Base-by-base conservation (phyloP, 1,284 basidiomycete genomes). In the Trametes hirsuta region DNA sequence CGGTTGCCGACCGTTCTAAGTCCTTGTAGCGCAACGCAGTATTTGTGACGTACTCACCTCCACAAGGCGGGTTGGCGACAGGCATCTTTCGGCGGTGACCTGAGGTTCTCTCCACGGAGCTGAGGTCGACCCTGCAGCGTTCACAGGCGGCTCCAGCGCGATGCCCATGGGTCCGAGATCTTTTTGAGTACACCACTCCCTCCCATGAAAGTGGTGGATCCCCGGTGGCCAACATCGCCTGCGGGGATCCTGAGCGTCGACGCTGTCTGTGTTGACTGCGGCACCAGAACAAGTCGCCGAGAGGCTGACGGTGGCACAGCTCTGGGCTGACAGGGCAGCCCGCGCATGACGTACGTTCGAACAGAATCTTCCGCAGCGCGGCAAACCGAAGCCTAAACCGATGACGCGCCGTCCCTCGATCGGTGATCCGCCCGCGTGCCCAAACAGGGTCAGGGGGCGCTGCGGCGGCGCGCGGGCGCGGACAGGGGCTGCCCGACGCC, bases 241-340 rank as follows among this genome's bases (percentile, higher is more conserved):
- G 18, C 18, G 18, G 18, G 18, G 18, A 18, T 18, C 18, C 18
- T 18, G 18, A 18, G 18, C 18, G 18, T 18, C 18, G 18, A 18
- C 15, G 24, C 15, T 30, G 45, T 24, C 24, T 15, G 45, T 12
- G 14, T 12, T 4, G n/a, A 18, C 15, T 47, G 41, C 50, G 40
- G 50, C 50, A 35, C 40, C n/a, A 6, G 30, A 14, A 44, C 40
- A 52, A 52, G 40, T 44, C 50, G 30, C 50, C 50, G 50, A 52
- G n/a, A 40, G 35, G 34, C 42, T 6, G 21, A 46, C 44, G 34
- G 37, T 36, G 37, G 46, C 53, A 55, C 53, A 55, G 53, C 53
- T 42, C 53, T 47, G 30, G 30, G 30, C 30, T 30, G 30, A 30
- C 35, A 37, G 36, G 50, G 34, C 50, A 44, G 42, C 0, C 51